Evolutionary conservation across 1,284 basidiomycete genomes (phyloP).

Genomic region (Mycosarcoma maydis): DNA sequence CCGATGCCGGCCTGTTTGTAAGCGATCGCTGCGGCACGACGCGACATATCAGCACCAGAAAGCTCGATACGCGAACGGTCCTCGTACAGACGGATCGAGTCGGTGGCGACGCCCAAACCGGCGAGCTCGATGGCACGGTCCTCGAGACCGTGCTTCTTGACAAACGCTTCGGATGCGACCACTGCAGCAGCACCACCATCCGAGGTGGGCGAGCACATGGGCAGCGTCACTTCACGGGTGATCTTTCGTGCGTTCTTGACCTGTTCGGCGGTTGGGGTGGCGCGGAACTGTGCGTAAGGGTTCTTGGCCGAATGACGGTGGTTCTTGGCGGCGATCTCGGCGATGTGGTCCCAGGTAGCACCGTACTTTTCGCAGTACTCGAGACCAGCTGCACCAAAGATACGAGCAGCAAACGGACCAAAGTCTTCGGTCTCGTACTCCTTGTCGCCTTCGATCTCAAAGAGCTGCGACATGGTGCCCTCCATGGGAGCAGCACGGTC

Average conservation of each 20-base stretch:
- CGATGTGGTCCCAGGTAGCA: constrained; percentile 76
- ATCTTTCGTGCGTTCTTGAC: constrained; percentile 68
- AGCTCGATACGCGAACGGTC: constrained; percentile 61
- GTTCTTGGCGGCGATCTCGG: constrained; percentile 81
- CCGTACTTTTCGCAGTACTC: constrained; percentile 83
- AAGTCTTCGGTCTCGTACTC: constrained; percentile 72
- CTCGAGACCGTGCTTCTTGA: constrained; percentile 77
- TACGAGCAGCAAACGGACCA: constrained; percentile 77
- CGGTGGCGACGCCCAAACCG: constrained; percentile 60
- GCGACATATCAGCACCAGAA: constrained; percentile 73
- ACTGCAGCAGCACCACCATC: constrained; percentile 70
- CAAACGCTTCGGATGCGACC: constrained; percentile 82
- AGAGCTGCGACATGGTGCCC: constrained; percentile 69
- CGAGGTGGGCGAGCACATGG: constrained; percentile 85
- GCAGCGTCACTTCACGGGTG: constrained; percentile 79
- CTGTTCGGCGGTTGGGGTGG: constrained; percentile 40
- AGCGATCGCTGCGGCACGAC: constrained; percentile 76
- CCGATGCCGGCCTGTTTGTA: constrained; percentile 78
- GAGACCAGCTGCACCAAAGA: constrained; percentile 81
- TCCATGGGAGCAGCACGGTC: constrained; percentile 75
- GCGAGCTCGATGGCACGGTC: constrained; percentile 81
- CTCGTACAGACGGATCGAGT: constrained; percentile 58
- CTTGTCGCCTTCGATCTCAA: constrained; percentile 72
- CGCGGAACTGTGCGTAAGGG: constrained; percentile 83
- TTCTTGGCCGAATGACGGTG: constrained; percentile 83